Evolutionary conservation across 768 basidiomycete genomes (phyloP).

Genomic region (Hortiboletus flavorubellus): DNA sequence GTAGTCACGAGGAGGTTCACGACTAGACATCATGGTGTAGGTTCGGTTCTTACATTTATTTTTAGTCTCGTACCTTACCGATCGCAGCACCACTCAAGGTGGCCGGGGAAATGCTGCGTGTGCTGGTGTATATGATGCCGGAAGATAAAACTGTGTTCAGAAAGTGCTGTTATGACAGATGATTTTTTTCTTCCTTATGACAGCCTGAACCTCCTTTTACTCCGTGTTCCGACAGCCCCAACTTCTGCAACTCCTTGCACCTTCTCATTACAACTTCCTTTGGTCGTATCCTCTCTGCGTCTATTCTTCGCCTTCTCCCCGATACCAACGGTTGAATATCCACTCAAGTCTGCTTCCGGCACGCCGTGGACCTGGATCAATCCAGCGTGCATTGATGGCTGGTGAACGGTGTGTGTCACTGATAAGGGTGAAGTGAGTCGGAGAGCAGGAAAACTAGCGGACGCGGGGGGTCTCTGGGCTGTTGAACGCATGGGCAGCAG

Average conservation of each 20-base stretch:
- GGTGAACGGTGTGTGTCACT: constrained; percentile 69
- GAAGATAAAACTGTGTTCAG: constrained; percentile 55
- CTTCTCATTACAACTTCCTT: constrained; percentile 88
- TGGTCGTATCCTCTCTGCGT: constrained; percentile 73
- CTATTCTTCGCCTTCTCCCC: constrained; percentile 60
- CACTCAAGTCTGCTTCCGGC: constrained; percentile 86
- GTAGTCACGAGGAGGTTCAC: constrained; percentile 65
- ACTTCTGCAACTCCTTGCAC: constrained; percentile 38
- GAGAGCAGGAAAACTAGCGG: constrained; percentile 57
- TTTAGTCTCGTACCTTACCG: background rate
- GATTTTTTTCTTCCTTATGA: constrained; percentile 25
- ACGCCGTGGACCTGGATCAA: constrained; percentile 89
- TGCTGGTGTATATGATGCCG: constrained; percentile 64
- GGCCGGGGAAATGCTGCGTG: constrained; percentile 48
- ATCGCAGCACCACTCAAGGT: constrained; percentile 65
- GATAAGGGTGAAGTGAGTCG: constrained; percentile 60
- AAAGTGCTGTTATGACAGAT: constrained; percentile 48
- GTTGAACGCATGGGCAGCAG: constrained; percentile 49
- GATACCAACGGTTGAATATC: constrained; percentile 69
- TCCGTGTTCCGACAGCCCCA: background rate
- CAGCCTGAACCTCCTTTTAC: constrained; percentile 42
- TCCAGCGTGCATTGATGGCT: constrained; percentile 77
- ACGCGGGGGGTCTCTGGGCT: constrained; percentile 73
- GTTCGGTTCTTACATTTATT: background rate
- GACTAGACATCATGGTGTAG: constrained; percentile 56